A percentile compares a stretch with the other conserved stretches of the same genome.
Conservation (phyloP, 176 grass and related monocot species). For the Guadua angustifolia region DNA sequence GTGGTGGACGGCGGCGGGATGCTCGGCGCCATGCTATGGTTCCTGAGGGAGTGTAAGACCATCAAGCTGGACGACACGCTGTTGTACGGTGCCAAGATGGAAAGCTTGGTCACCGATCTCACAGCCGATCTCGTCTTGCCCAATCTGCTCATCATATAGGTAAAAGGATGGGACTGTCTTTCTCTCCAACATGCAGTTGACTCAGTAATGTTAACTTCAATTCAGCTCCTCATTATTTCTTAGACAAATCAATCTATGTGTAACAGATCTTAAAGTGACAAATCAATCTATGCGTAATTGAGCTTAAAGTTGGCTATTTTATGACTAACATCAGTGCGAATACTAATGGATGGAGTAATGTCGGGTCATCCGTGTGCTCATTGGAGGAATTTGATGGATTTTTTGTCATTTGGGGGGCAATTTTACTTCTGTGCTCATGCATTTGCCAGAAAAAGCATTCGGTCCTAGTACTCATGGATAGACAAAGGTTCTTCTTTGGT, state of each 20-base stretch:
- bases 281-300: not conserved
- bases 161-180: not conserved
- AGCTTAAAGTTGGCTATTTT: conserved; percentile 36
- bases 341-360: not conserved
- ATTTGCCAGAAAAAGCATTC: not conserved
- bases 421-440: not conserved
- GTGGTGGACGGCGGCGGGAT: no score
- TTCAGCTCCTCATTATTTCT: not conserved
- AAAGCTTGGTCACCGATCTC: conserved; percentile 70
- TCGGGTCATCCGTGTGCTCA: not conserved
- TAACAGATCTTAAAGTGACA: conserved; percentile 2
- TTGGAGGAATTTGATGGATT: no score
- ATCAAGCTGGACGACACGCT: conserved; percentile 60
- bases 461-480: not conserved
- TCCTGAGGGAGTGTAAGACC: conserved; percentile 93
- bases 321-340: not conserved
- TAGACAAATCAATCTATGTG: not conserved
- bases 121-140: conserved; percentile 70
- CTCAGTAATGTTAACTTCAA: not conserved
- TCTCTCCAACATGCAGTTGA: not conserved
- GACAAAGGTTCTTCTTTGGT: not conserved
- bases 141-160: conserved; percentile 80
- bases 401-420: no score
- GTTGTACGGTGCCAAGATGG: conserved; percentile 62
- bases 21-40: conserved; percentile 72